Percentiles rank a stretch among this genome's conserved stretches.
phyloP scores from a whole-genome alignment of 2,329 filamentous ascomycete genomes.

The Verticillium alfalfae region DNA sequence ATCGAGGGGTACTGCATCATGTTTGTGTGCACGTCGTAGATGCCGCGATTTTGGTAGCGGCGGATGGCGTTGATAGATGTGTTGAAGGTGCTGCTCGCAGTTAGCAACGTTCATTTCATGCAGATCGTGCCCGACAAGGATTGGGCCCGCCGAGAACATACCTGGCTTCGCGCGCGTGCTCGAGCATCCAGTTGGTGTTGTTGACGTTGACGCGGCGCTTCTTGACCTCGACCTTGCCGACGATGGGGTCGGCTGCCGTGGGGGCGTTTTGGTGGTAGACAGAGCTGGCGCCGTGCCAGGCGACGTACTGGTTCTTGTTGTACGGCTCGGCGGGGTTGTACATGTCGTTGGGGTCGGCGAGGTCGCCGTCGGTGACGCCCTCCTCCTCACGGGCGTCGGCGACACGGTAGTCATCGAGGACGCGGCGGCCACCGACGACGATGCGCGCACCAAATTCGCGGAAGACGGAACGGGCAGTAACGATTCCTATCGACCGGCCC shows the following conservation, averaged over 20 bases:
- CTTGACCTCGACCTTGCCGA: constrained; percentile 75
- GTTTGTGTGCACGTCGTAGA: constrained; percentile 95
- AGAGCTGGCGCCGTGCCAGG: constrained; percentile 93
- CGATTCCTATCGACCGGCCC: constrained; percentile 92
- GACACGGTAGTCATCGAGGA: constrained; percentile 87
- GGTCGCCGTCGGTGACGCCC: constrained; percentile 78
- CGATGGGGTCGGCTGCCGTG: constrained; percentile 64
- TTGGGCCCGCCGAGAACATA: constrained; percentile 33
- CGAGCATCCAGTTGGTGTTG: constrained; percentile 92
- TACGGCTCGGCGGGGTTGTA: constrained; percentile 78
- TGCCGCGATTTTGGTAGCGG: constrained; percentile 59
- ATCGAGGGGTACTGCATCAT: constrained; percentile 78
- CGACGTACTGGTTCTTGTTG: constrained; percentile 98
- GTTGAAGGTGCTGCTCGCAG: constrained; percentile 69
- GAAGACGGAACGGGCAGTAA: constrained; percentile 94
- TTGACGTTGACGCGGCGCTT: constrained; percentile 84
- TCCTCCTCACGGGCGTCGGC: constrained; percentile 62
- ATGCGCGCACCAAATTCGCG: constrained; percentile 94
- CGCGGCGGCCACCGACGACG: constrained; percentile 79
- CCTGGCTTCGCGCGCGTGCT: constrained; percentile 90
- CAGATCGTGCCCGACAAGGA: background rate
- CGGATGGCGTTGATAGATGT: constrained; percentile 64
- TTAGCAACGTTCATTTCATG: background rate
- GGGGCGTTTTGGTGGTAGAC: constrained; percentile 86
- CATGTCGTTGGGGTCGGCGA: constrained; percentile 85